Evolutionary conservation across 768 basidiomycete genomes (phyloP).

Genomic region (Ramaria sp.): DNA sequence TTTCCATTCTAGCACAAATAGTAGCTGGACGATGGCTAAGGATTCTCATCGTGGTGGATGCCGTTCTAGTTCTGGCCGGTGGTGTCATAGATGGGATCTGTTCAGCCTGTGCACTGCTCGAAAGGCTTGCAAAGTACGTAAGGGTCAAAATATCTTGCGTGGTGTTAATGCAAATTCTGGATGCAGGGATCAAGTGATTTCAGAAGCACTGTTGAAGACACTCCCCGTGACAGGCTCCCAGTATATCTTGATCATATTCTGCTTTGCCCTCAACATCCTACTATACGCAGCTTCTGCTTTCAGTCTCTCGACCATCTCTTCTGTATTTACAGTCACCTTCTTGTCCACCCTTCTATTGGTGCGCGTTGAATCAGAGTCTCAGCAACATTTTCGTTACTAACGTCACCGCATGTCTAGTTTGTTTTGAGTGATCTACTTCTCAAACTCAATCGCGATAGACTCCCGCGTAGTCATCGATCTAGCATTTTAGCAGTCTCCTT

Average conservation of each 20-base stretch:
- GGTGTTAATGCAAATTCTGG: background rate
- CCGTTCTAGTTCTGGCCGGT: constrained; percentile 60
- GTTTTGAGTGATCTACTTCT: constrained; percentile 46
- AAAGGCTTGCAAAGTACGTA: constrained; percentile 35
- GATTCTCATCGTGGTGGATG: constrained; percentile 52
- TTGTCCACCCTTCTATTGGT: constrained; percentile 18
- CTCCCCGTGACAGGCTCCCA: constrained; percentile 42
- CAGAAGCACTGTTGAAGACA: constrained; percentile 34
- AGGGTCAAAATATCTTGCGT: background rate
- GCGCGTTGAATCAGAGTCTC: background rate
- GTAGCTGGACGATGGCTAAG: constrained; percentile 57
- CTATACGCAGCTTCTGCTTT: constrained; percentile 52
- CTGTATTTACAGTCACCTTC: constrained; percentile 27
- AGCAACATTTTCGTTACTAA: background rate
- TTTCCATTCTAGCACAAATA: constrained; percentile 50
- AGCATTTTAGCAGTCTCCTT: constrained; percentile 30
- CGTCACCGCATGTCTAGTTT: constrained; percentile 26
- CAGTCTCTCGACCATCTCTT: constrained; percentile 39
- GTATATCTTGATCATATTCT: constrained; percentile 39
- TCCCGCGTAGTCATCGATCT: constrained; percentile 33
- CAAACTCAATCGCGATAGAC: constrained; percentile 53
- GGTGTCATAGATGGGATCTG: constrained; percentile 54
- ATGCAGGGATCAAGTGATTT: constrained; percentile 43
- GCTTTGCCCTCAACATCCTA: constrained; percentile 35
- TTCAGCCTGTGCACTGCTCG: constrained; percentile 42